Evolutionary conservation across 2,329 filamentous ascomycete species (phyloP).

Genomic region (Aspergillus sojae): DNA sequence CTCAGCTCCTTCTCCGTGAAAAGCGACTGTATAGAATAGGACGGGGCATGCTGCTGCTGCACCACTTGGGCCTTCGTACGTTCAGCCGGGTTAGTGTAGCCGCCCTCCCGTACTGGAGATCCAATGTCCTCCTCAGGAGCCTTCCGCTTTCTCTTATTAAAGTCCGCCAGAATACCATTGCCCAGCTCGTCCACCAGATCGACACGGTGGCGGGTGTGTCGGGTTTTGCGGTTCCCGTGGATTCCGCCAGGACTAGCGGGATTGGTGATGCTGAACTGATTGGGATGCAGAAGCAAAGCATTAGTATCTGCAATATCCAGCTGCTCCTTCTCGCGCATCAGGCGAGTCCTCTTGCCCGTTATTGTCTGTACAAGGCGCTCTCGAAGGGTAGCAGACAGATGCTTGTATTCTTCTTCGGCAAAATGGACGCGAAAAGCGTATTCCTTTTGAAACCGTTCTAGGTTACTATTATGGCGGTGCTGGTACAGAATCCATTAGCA

Average conservation of each 20-base stretch:
- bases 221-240: slow-evolving; percentile 64
- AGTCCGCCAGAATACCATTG: slow-evolving; percentile 50
- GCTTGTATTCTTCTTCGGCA: slow-evolving; percentile 64
- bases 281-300: slow-evolving; percentile 65
- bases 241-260: slow-evolving; percentile 64
- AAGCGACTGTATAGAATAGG: slow-evolving; percentile 64
- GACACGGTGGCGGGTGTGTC: slow-evolving; percentile 62
- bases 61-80: slow-evolving; percentile 57
- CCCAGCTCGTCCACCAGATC: slow-evolving; percentile 56
- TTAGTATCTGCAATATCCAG: slow-evolving; percentile 68
- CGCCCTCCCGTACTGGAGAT: slow-evolving; percentile 57
- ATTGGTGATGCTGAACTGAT: slow-evolving; percentile 67
- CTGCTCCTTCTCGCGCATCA: slow-evolving; percentile 68
- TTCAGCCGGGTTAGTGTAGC: slow-evolving; percentile 50
- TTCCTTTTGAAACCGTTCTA: slow-evolving; percentile 59
- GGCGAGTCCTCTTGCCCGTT: slow-evolving; percentile 57
- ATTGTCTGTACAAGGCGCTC: slow-evolving; percentile 63
- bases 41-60: slow-evolving; percentile 60
- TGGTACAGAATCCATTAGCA: slow-evolving; percentile 30
- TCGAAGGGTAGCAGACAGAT: slow-evolving; percentile 61
- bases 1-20: slow-evolving; percentile 70
- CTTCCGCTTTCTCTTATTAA: slow-evolving; percentile 62
- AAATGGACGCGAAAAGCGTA: slow-evolving; percentile 63
- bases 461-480: slow-evolving; percentile 60
- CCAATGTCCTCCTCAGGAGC: slow-evolving; percentile 60